Conservation (phyloP, 352 stramenopile species). For the Globisporangium splendens region DNA sequence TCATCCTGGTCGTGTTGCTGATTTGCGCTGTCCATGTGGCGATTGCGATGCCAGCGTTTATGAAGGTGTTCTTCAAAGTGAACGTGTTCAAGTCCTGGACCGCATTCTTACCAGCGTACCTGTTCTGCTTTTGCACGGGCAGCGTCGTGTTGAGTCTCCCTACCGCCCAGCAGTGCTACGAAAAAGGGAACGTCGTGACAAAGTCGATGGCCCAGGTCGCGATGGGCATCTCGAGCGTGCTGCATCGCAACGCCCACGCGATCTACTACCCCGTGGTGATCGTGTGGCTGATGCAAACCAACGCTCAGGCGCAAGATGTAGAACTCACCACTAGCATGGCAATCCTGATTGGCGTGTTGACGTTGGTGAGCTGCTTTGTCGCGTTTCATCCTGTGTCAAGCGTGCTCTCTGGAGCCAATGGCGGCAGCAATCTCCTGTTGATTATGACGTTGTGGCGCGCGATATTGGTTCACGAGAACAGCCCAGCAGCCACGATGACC, state of each 20-base stretch:
- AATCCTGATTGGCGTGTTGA: constrained; percentile 16
- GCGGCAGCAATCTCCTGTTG: constrained; percentile 19
- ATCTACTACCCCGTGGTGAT: constrained; percentile 43
- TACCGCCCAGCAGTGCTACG: constrained; percentile 34
- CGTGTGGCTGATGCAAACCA: constrained; percentile 37
- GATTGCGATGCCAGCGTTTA: constrained; percentile 27
- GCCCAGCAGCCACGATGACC: constrained; percentile 6
- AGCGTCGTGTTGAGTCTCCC: constrained; percentile 34
- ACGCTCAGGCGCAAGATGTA: constrained; percentile 5
- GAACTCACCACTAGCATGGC: constrained; percentile 16
- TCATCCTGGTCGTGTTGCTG: constrained; percentile 32
- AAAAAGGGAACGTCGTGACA: constrained; percentile 27
- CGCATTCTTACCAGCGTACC: constrained; percentile 31
- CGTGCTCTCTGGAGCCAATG: constrained; percentile 11
- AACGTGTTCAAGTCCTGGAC: constrained; percentile 19
- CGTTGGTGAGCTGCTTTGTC: constrained; percentile 42
- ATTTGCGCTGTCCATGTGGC: constrained; percentile 27
- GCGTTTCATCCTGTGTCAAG: constrained; percentile 6
- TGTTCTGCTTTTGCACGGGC: constrained; percentile 34
- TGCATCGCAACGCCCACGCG: constrained; percentile 31
- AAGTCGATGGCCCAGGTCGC: constrained; percentile 37
- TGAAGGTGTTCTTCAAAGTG: constrained; percentile 24
- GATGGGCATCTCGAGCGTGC: constrained; percentile 17
- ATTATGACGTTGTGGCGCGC: constrained; percentile 24
- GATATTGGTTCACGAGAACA: constrained; percentile 12